Conservation (phyloP, 345 rosid species). For the Syzygium aqueum region DNA sequence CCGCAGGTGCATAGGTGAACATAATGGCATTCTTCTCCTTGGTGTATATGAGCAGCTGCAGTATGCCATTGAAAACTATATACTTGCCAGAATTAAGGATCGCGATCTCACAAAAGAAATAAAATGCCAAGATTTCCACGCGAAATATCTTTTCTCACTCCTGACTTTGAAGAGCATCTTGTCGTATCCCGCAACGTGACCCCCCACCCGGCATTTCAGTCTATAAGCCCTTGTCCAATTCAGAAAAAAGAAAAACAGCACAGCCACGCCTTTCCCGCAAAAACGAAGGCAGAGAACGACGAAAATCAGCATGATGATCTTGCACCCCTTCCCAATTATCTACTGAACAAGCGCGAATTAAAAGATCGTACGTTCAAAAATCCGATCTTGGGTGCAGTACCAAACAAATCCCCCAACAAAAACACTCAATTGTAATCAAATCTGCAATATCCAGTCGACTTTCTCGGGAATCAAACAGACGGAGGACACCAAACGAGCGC, state of each 20-base stretch:
- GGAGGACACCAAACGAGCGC: neutral
- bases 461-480: neutral
- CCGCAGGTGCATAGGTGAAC: conserved; percentile 89
- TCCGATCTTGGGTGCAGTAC: neutral
- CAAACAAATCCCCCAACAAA: neutral
- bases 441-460: neutral
- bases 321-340: neutral
- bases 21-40: conserved; percentile 93
- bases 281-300: neutral
- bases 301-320: neutral
- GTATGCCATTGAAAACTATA: conserved; percentile 65
- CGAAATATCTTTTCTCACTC: neutral
- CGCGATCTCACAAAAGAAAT: conserved; percentile 2
- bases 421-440: neutral
- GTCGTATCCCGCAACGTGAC: neutral
- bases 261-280: neutral
- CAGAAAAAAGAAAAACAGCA: neutral
- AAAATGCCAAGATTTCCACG: neutral
- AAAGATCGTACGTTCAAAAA: neutral
- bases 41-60: conserved; percentile 76
- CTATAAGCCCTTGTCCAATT: neutral
- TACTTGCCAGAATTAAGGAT: conserved; percentile 81
- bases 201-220: neutral
- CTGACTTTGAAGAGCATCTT: neutral
- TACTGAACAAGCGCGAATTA: neutral